phyloP scores from a whole-genome alignment of 306 rosid species.

The Vigna unguiculata region DNA sequence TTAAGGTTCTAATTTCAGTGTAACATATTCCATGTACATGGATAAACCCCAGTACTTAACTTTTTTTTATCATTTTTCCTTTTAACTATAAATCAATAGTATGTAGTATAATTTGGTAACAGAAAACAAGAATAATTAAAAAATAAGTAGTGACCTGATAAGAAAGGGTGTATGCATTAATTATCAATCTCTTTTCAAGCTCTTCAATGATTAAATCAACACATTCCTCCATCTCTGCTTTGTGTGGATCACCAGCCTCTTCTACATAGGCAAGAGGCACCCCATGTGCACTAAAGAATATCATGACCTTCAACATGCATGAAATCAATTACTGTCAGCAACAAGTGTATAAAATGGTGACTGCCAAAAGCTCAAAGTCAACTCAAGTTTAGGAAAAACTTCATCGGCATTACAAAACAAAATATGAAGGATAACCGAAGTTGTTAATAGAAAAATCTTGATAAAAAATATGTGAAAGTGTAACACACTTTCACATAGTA shows the following conservation, averaged over 20 bases:
- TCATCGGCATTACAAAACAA: conserved; percentile 4
- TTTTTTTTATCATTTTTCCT: not conserved
- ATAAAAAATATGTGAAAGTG: conserved; percentile 20
- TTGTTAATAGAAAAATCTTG: conserved; percentile 15
- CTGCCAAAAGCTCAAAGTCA: conserved; percentile 6
- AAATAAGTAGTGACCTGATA: conserved; percentile 68
- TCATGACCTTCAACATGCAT: conserved; percentile 62
- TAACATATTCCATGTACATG: not conserved
- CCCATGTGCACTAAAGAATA: conserved; percentile 92
- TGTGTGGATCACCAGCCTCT: conserved; percentile 94
- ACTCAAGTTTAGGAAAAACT: conserved; percentile 26
- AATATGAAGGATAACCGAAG: not conserved
- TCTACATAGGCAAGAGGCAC: conserved; percentile 94
- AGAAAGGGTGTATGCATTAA: conserved; percentile 75
- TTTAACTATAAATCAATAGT: conserved; percentile 9
- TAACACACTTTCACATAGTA: conserved; percentile 16
- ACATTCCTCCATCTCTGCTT: conserved; percentile 95
- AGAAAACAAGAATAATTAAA: conserved; percentile 14
- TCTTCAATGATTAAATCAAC: conserved; percentile 89
- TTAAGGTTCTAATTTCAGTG: not conserved
- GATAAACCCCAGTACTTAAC: not conserved
- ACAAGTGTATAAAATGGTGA: conserved; percentile 24
- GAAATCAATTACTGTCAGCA: conserved; percentile 39
- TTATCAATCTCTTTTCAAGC: conserved; percentile 71
- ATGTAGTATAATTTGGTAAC: conserved; percentile 22